Percentiles rank a stretch among this genome's conserved stretches.
Conservation (phyloP, 1,284 basidiomycete genomes). For the Puccinia polysora region DNA sequence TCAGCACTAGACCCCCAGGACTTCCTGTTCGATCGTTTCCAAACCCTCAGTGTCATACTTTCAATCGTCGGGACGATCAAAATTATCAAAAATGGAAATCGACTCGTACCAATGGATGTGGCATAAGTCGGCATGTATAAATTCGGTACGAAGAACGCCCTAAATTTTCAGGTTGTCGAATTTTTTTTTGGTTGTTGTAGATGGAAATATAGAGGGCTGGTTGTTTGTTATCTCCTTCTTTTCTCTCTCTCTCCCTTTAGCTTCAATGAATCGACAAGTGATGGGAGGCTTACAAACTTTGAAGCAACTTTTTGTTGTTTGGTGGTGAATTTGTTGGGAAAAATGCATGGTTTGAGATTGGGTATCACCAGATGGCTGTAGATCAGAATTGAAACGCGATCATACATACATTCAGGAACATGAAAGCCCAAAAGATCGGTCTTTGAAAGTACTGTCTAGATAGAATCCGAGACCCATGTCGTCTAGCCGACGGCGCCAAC, state of each 20-base stretch:
- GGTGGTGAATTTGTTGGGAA: too few relatives aligned
- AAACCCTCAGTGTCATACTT: too few relatives aligned
- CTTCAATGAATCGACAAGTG: background rate
- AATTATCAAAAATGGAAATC: too few relatives aligned
- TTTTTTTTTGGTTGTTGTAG: too few relatives aligned
- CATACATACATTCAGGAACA: conserved; percentile 17
- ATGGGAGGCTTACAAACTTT: conserved; percentile 20
- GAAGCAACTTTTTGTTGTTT: conserved; percentile 2
- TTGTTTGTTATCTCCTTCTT: too few relatives aligned
- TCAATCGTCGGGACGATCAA: too few relatives aligned
- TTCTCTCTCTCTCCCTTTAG: too few relatives aligned
- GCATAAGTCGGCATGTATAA: conserved; percentile 34
- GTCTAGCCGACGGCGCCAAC: conserved; percentile 4
- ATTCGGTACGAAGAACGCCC: conserved; percentile 27
- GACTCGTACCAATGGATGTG: conserved; percentile 25
- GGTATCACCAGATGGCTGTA: too few relatives aligned
- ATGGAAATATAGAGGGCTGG: too few relatives aligned
- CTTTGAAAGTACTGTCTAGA: conserved; percentile 17
- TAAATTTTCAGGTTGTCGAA: too few relatives aligned
- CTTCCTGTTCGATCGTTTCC: conserved; percentile 2
- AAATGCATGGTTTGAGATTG: too few relatives aligned
- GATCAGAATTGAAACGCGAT: too few relatives aligned
- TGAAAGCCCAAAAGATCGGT: conserved; percentile 36
- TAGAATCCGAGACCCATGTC: background rate
- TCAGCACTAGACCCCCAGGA: conserved; percentile 28